A percentile compares a stretch with the other conserved stretches of the same genome.
Conservation (phyloP, 805 yeast species). For the Clavispora asparagi region DNA sequence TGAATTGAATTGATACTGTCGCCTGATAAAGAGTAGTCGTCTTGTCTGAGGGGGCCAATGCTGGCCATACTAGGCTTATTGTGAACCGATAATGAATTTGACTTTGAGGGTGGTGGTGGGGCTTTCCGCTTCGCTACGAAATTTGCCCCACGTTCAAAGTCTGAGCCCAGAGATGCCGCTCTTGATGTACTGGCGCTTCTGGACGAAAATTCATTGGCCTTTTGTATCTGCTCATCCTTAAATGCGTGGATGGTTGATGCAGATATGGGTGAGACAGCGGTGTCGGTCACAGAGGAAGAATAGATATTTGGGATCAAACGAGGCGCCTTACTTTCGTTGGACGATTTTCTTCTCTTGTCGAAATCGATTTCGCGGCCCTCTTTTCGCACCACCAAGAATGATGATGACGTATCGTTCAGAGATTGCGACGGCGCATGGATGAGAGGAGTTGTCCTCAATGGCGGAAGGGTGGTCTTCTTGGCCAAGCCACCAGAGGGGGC, state of each 20-base stretch:
- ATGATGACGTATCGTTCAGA: not conserved
- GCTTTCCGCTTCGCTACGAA: constrained; percentile 68
- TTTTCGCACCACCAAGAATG: constrained; percentile 60
- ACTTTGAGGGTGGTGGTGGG: constrained; percentile 56
- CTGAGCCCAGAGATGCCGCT: constrained; percentile 7
- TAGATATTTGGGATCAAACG: constrained; percentile 20
- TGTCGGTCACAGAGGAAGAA: constrained; percentile 13
- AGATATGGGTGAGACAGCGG: constrained; percentile 27
- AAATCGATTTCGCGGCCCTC: constrained; percentile 74
- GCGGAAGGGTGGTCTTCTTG: constrained; percentile 1
- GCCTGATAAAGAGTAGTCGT: constrained; percentile 4
- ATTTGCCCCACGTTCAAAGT: constrained; percentile 14
- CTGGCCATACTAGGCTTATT: constrained; percentile 11
- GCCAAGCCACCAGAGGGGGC: constrained; percentile 1
- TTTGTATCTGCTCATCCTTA: constrained; percentile 14
- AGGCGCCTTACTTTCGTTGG: constrained; percentile 49
- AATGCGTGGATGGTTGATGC: constrained; percentile 30
- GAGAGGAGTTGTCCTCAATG: not conserved
- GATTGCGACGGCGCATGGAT: not conserved
- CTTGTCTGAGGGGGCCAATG: constrained; percentile 3
- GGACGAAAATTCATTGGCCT: not conserved
- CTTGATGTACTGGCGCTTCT: not conserved
- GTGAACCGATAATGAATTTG: constrained; percentile 10
- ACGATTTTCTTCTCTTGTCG: constrained; percentile 72
- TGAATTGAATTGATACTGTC: constrained; percentile 10